Evolutionary conservation across 176 grass and related monocot genomes (phyloP).

Genomic region (Carex scoparia): DNA sequence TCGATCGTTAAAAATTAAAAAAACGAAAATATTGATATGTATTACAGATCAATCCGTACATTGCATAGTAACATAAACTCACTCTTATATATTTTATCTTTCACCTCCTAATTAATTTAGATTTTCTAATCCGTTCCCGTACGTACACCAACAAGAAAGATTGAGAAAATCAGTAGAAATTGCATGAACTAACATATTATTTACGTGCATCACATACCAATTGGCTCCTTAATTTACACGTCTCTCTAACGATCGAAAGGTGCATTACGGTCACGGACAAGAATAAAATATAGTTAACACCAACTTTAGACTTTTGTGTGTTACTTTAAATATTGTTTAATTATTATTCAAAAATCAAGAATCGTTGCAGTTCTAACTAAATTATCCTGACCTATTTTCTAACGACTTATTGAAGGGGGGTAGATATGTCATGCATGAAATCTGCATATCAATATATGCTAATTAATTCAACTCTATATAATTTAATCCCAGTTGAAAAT

Average conservation of each 20-base stretch:
- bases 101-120: too few species aligned
- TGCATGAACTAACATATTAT: constrained; percentile 8
- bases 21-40: too few species aligned
- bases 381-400: neutral
- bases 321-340: neutral
- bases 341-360: neutral
- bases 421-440: neutral
- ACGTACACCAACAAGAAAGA: neutral
- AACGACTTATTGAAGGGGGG: neutral
- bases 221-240: neutral
- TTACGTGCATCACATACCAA: neutral
- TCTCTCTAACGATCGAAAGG: neutral
- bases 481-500: neutral
- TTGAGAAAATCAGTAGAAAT: neutral
- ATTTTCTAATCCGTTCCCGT: neutral
- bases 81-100: too few species aligned
- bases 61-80: too few species aligned
- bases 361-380: neutral
- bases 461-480: neutral
- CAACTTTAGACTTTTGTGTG: neutral
- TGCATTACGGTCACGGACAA: neutral
- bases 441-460: neutral
- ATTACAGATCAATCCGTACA: too few species aligned
- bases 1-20: too few species aligned
- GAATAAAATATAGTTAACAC: neutral